Base-by-base conservation (phyloP, 2,329 filamentous ascomycete genomes). In the Calonectria pseudoreteaudii region DNA sequence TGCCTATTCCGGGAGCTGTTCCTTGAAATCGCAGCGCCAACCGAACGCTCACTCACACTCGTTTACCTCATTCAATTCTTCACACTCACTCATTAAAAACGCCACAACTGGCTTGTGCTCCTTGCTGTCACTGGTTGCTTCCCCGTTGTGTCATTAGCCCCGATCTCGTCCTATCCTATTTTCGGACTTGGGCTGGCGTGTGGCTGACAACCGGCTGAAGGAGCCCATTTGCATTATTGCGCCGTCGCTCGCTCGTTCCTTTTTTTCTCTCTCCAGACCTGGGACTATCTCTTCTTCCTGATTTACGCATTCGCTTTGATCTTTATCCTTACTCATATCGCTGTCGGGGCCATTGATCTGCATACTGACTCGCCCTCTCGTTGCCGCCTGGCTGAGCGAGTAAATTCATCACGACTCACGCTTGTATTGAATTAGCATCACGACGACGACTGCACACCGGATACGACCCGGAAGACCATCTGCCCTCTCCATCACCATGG, bases 401-500 rank as follows among this genome's bases (percentile, higher is more conserved):
- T 41, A 41, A 10, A 18, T 18, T 41, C 20, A 60, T 41, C 34
- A 36, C 56, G 16, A 60, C 56, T 60, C 56, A 20, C 56, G 23
- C 16, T 18, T 18, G 26, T 34, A 58, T 30, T 60, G 60, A 49
- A 50, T 34, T 26, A 44, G 18, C 34, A 26, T 18, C 56, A 41
- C 13, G 23, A 26, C 44, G 36, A 41, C 13, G 23, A 26, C 44
- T 18, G 7, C 44, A 60, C 56, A 30, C n/a, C 13, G n/a, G 14
- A 41, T 38, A 41, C 56, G 36, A 38, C 31, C 9, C 67, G 38
- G 38, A 64, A 64, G 60, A 47, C n/a, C n/a, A 20, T 28, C 44
- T 18, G 41, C 38, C 16, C 23, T 28, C 60, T 5, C 38, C 41
- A 65, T 6, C 68, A 73, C n/a, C 70, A 83, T 83, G 82, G 78